Evolutionary conservation across 2,329 filamentous ascomycete species (phyloP).

Genomic region (Ramularia endophylla): DNA sequence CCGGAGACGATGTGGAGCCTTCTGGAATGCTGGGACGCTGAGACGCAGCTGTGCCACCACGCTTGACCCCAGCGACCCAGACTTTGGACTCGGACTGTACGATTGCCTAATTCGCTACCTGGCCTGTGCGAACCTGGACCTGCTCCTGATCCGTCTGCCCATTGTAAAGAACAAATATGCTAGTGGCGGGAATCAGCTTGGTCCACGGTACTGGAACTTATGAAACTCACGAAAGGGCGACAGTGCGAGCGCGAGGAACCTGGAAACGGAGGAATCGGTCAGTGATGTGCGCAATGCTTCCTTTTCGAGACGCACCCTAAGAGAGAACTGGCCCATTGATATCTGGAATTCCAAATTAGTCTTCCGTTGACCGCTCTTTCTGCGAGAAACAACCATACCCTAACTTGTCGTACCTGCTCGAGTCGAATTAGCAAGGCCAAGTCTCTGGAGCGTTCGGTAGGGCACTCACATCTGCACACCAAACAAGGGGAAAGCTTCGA

Average conservation of each 20-base stretch:
- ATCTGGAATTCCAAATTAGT: slow-evolving; percentile 36
- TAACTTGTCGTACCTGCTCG: slow-evolving; percentile 33
- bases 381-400: slow-evolving; percentile 3
- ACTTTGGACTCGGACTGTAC: not conserved
- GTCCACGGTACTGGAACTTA: slow-evolving; percentile 20
- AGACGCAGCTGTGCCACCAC: slow-evolving; percentile 11
- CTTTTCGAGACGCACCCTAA: slow-evolving; percentile 26
- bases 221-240: slow-evolving; percentile 35
- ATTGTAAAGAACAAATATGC: slow-evolving; percentile 46
- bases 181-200: slow-evolving; percentile 16
- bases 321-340: slow-evolving; percentile 46
- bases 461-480: slow-evolving; percentile 44
- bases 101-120: slow-evolving; percentile 14
- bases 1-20: slow-evolving; percentile 9
- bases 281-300: not conserved
- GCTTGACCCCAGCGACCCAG: slow-evolving; percentile 6
- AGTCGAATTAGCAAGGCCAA: not conserved
- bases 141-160: slow-evolving; percentile 44
- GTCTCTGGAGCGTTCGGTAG: not conserved
- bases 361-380: slow-evolving; percentile 44
- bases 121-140: slow-evolving; percentile 41
- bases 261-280: not conserved
- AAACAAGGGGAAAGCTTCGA: slow-evolving; percentile 35
- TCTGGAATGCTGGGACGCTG: slow-evolving; percentile 16
- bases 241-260: slow-evolving; percentile 45